Conservation (phyloP, 331 rosid species). For the Erythrophleum ivorense region DNA sequence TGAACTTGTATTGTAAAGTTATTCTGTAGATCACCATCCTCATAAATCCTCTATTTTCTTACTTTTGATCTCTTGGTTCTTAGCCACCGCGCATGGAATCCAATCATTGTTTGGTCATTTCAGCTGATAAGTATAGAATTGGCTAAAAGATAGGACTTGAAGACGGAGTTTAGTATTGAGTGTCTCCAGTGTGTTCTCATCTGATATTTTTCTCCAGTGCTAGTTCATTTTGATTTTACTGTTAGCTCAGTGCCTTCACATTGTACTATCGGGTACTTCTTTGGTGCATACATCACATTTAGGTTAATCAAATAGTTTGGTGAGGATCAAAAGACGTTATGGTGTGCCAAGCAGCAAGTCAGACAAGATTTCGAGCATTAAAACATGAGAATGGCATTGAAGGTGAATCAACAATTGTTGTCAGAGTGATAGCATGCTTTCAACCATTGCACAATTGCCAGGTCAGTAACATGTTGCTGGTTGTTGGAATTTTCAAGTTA, state of each 20-base stretch:
- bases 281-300: slow-evolving; percentile 8
- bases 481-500: slow-evolving; percentile 11
- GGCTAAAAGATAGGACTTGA: slow-evolving; percentile 39
- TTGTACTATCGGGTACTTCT: slow-evolving; percentile 24
- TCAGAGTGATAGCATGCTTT: slow-evolving; percentile 64
- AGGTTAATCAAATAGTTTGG: slow-evolving; percentile 35
- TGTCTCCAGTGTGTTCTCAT: slow-evolving; percentile 16
- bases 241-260: slow-evolving; percentile 7
- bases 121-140: slow-evolving; percentile 47
- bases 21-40: slow-evolving; percentile 43
- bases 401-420: slow-evolving; percentile 55
- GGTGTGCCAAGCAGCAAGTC: slow-evolving; percentile 63
- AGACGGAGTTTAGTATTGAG: slow-evolving; percentile 33
- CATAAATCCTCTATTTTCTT: slow-evolving; percentile 6
- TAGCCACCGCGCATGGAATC: slow-evolving; percentile 40
- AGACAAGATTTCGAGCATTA: slow-evolving; percentile 57
- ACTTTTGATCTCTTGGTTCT: slow-evolving; percentile 21
- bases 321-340: slow-evolving; percentile 53
- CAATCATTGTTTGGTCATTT: slow-evolving; percentile 31
- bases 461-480: slow-evolving; percentile 40
- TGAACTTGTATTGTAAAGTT: slow-evolving; percentile 87
- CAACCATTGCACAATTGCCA: slow-evolving; percentile 59
- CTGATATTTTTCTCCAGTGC: slow-evolving; percentile 25
- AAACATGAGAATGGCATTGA: slow-evolving; percentile 57
- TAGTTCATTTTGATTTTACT: slow-evolving; percentile 29